Base-by-base conservation (phyloP, 2,329 filamentous ascomycete genomes). In the Colletotrichum cereale region DNA sequence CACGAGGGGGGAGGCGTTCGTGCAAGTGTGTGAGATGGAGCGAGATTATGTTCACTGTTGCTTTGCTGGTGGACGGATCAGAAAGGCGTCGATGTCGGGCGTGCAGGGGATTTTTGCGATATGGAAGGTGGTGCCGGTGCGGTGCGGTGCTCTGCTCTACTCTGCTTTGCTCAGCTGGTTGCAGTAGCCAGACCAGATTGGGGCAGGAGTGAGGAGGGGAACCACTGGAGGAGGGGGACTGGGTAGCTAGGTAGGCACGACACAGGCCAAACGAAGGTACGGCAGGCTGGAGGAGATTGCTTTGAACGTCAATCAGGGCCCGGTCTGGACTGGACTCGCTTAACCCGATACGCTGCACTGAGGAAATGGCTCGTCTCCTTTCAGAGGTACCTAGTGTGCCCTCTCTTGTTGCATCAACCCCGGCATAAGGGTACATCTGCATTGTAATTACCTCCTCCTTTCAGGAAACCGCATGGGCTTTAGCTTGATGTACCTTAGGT, bases 91-190 rank as follows among this genome's bases (percentile, higher is more conserved):
- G 69, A 69, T 63, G 65, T 56, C 64, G 69, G 68, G 53, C 58
- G 24, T 24, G 44, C 52, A 61, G 69, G 65, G 69, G 65, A 72
- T 64, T 72, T 69, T 72, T 72, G 60, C 69, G 53, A 68, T 40
- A 47, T 53, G 69, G 58, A 67, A 48, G 55, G 44, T 53, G 58
- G 53, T 40, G 67, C n/a, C 38, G 66, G 36, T 57, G 42, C 40
- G 65, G 48, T 48, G 68, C 21, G 63, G 56, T 56, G 47, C 6
- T 47, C 44, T 68, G 60, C 60, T n/a, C 26, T 61, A 3, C 26
- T 62, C 56, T 16, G 56, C 47, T 34, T 62, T 40, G 61, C 42
- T 69, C 40, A 36, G 57, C 67, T 66, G 67, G 55, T 61, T 70
- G 47, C 67, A 70, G 67, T 29, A 66, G 21, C 21, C 5, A 56